These are phyloP conservation scores for Ustilago vetiveriae DNA, from an alignment of 1,284 basidiomycete genomes.

Conservation along the genomic window DNA sequence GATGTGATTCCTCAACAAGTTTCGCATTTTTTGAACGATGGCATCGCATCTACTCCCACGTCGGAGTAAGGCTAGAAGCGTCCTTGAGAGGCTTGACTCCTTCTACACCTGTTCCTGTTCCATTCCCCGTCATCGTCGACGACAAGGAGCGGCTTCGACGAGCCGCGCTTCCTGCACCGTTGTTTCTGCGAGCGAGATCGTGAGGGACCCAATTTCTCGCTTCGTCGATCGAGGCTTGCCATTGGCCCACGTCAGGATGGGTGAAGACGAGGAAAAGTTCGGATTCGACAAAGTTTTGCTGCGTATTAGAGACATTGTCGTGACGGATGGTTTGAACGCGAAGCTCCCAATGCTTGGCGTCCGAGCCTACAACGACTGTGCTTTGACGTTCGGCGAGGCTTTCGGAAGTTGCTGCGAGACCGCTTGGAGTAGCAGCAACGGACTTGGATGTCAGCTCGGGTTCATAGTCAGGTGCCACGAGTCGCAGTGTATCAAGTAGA, in stretches of 20 bases:
- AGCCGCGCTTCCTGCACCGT: neutral
- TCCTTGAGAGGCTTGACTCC: constrained; percentile 16
- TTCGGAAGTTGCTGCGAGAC: constrained; percentile 1
- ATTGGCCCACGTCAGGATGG: constrained; percentile 16
- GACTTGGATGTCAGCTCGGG: neutral
- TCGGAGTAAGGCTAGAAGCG: constrained; percentile 23
- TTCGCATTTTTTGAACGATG: too few relatives aligned
- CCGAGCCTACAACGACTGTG: constrained; percentile 24
- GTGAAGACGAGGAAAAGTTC: constrained; percentile 45
- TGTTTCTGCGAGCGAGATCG: constrained; percentile 16
- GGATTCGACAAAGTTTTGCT: constrained; percentile 33
- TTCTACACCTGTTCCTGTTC: neutral
- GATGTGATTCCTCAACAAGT: too few relatives aligned
- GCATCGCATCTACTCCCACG: constrained; percentile 18
- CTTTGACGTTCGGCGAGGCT: constrained; percentile 10
- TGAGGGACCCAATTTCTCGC: constrained; percentile 38
- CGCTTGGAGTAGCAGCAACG: neutral
- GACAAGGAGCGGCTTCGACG: neutral
- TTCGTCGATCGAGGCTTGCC: constrained; percentile 35
- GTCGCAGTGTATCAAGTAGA: constrained; percentile 32
- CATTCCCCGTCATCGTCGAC: too few relatives aligned
- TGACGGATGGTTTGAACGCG: constrained; percentile 35
- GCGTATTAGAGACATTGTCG: constrained; percentile 13
- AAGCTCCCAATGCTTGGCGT: constrained; percentile 28
- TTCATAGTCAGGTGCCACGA: constrained; percentile 23